These are phyloP conservation scores for Kalmusia sp. DNA, from an alignment of 2,329 filamentous ascomycete genomes.

Conservation along the genomic window DNA sequence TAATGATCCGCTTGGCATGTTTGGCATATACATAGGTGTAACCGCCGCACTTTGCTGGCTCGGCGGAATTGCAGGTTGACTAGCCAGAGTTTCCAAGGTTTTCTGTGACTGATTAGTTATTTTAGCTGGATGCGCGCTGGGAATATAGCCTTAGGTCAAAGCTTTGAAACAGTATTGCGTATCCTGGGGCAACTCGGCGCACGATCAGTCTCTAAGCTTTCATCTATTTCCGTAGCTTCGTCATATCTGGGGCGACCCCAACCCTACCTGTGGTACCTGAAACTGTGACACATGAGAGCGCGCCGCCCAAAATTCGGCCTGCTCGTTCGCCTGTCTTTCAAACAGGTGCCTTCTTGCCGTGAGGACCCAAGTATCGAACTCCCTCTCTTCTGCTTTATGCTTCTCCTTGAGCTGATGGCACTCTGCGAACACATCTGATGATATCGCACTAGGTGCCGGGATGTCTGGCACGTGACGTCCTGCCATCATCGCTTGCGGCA, in stretches of 20 bases:
- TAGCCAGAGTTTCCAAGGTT: too few relatives aligned
- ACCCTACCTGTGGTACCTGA: neutral
- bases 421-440: neutral
- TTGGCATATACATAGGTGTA: too few relatives aligned
- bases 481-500: neutral
- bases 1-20: too few relatives aligned
- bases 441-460: neutral
- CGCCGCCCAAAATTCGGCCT: slow-evolving; percentile 13
- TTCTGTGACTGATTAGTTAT: too few relatives aligned
- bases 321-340: slow-evolving; percentile 13
- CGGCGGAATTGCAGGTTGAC: too few relatives aligned
- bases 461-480: neutral
- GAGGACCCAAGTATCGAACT: slow-evolving; percentile 3
- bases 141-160: too few relatives aligned
- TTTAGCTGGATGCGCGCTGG: too few relatives aligned
- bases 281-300: neutral
- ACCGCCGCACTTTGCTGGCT: too few relatives aligned
- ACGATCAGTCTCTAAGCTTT: too few relatives aligned
- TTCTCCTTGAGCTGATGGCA: neutral
- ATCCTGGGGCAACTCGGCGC: too few relatives aligned
- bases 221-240: too few relatives aligned
- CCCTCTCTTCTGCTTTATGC: neutral
- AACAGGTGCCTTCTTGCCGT: neutral
- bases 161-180: too few relatives aligned
- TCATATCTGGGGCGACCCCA: neutral